Evolutionary conservation across 1,139 yeast species (phyloP), one percentile per base, ranked within the genome.

Genomic region (Pichia sp.): DNA sequence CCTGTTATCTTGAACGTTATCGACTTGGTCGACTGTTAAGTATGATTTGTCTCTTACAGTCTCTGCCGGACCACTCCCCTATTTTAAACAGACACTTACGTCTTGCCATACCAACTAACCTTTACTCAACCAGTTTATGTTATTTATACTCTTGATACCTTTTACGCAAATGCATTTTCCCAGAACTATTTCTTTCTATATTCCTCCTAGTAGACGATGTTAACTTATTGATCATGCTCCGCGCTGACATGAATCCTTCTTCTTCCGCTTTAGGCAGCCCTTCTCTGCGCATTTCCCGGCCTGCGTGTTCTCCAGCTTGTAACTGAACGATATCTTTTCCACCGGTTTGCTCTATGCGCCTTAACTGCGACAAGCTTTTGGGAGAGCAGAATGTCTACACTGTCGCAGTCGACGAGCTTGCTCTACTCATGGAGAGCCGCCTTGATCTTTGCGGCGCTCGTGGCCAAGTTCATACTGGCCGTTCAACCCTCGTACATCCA

Each of bases 401-500:
- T 30, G 13, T 25, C 31, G 6, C 36, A 43, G 7, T 3, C 26
- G 8, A 36, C 41, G 4, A n/a, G 37, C 3, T 22, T 37, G 22
- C 36, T 46, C 10, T 47, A 47, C 31, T 41, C 45, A 2, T 46
- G 48, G 48, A 65, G 74, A 2, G 49, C 79, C 76, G 62, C 60
- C 74, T 37, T 46, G 69, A 21, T 62, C 53, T 25, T 68, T 78
- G 37, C 74, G 81, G 22, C 71, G 74, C 0, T 66, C 4, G 9
- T 51, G 8, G 51, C 50, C 2, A 47, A 49, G 23, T 46, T 86
- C 40, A 70, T 79, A 30, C 72, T 89, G 46, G 83, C 88, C 0
- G 66, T 87, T 1, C 81, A 86, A 47, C 78, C 86, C 42, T 88
- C 97, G 0, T 95, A 95, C 65, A 83, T 95, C 47, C 99, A 95